Conservation (phyloP, 2,329 filamentous ascomycete species). For the Aspergillus sp. region DNA sequence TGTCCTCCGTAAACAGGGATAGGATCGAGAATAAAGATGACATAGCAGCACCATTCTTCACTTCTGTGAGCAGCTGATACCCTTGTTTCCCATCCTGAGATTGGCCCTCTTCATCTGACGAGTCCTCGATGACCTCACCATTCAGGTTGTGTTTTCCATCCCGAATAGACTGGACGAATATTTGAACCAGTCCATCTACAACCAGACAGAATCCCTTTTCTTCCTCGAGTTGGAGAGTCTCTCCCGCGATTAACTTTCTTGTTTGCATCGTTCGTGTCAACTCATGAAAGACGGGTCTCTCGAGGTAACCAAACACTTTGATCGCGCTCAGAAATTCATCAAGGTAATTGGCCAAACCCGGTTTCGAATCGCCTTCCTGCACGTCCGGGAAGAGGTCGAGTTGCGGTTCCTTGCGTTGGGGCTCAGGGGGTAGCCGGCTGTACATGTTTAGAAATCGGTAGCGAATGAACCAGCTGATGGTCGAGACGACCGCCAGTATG, state of each 20-base stretch:
- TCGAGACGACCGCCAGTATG: constrained; percentile 73
- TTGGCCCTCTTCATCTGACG: constrained; percentile 68
- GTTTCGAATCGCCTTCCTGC: constrained; percentile 85
- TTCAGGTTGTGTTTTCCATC: constrained; percentile 38
- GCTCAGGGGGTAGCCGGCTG: constrained; percentile 85
- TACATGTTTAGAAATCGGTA: constrained; percentile 99
- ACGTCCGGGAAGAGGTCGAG: constrained; percentile 93
- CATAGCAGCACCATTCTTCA: constrained; percentile 97
- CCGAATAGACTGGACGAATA: constrained; percentile 89
- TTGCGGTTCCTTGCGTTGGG: constrained; percentile 92
- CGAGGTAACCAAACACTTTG: constrained; percentile 97
- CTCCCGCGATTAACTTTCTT: constrained; percentile 89
- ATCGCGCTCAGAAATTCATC: constrained; percentile 98
- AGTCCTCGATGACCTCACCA: constrained; percentile 48
- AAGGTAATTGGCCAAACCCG: constrained; percentile 90
- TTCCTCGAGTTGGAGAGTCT: constrained; percentile 92
- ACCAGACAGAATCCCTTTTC: constrained; percentile 98
- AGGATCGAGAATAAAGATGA: constrained; percentile 97
- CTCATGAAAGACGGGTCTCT: constrained; percentile 95
- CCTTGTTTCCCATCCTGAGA: constrained; percentile 67
- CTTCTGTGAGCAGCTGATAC: constrained; percentile 93
- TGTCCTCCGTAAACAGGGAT: constrained; percentile 93
- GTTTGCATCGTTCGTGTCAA: constrained; percentile 98
- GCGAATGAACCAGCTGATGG: constrained; percentile 86
- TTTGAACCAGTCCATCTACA: constrained; percentile 93